phyloP scores from a whole-genome alignment of 2,329 filamentous ascomycete species.

The Pseudocercospora macadamiae region DNA sequence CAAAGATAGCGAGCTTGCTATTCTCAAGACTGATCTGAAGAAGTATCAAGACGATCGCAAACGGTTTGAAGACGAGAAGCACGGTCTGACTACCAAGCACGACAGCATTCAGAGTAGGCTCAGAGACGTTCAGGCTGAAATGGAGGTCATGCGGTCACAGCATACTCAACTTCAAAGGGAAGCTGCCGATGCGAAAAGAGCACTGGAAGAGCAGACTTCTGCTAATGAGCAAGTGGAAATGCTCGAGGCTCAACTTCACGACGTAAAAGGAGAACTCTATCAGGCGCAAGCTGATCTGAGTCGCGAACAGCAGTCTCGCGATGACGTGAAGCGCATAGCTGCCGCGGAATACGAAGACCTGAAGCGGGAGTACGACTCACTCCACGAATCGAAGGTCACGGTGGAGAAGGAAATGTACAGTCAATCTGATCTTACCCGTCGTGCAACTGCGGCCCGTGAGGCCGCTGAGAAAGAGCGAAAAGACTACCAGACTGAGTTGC shows the following conservation, averaged over 20 bases:
- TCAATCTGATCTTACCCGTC: constrained; percentile 86
- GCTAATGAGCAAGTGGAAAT: constrained; percentile 89
- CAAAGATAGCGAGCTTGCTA: constrained; percentile 89
- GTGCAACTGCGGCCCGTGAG: constrained; percentile 78
- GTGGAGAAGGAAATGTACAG: constrained; percentile 98
- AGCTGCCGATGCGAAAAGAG: constrained; percentile 80
- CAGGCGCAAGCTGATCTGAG: constrained; percentile 86
- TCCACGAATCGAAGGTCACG: constrained; percentile 94
- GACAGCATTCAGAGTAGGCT: constrained; percentile 76
- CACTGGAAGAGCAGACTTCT: constrained; percentile 84
- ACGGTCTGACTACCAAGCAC: constrained; percentile 71
- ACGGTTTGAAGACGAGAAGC: constrained; percentile 77
- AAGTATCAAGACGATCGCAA: constrained; percentile 80
- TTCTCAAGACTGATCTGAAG: constrained; percentile 82
- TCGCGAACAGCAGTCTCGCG: constrained; percentile 86
- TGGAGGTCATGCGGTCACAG: constrained; percentile 82
- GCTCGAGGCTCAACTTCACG: constrained; percentile 82
- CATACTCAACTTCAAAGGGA: constrained; percentile 85
- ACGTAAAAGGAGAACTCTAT: constrained; percentile 83
- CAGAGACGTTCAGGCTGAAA: constrained; percentile 82
- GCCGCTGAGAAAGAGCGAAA: constrained; percentile 85
- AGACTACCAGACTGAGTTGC: constrained; percentile 83
- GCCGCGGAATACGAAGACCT: constrained; percentile 85
- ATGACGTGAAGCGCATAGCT: constrained; percentile 87
- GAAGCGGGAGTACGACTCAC: constrained; percentile 78